phyloP scores from a whole-genome alignment of 192 early-diverging fungal genomes.

The Podila horticola region DNA sequence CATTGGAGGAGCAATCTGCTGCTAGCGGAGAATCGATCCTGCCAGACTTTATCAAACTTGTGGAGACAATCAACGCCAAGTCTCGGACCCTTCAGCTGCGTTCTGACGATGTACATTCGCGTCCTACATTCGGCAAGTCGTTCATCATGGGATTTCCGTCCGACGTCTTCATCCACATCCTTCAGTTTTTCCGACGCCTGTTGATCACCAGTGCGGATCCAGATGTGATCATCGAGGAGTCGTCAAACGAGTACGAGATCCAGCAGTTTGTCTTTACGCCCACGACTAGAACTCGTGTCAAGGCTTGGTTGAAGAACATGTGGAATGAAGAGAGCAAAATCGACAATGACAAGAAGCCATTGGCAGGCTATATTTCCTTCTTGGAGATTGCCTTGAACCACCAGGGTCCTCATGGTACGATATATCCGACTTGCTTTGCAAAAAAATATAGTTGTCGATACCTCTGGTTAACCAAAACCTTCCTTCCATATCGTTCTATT shows the following conservation, averaged over 20 bases:
- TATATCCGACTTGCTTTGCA: background rate
- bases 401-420: conserved; percentile 45
- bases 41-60: conserved; percentile 42
- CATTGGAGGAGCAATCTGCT: conserved; percentile 18
- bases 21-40: conserved; percentile 14
- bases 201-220: conserved; percentile 70
- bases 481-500: background rate
- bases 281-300: conserved; percentile 13
- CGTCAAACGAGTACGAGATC: conserved; percentile 52
- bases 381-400: conserved; percentile 67
- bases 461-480: background rate
- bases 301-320: conserved; percentile 47
- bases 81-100: conserved; percentile 15
- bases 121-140: conserved; percentile 39
- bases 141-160: conserved; percentile 65
- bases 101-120: conserved; percentile 14
- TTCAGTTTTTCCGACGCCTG: conserved; percentile 72
- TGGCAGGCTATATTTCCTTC: conserved; percentile 64
- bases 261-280: conserved; percentile 50
- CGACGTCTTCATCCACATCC: conserved; percentile 70
- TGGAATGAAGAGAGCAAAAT: conserved; percentile 50
- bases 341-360: conserved; percentile 54
- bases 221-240: conserved; percentile 59
- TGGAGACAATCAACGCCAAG: conserved; percentile 50
- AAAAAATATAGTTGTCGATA: background rate